phyloP scores from a whole-genome alignment of 768 basidiomycete genomes.

The Phanerodontia chrysosporium region DNA sequence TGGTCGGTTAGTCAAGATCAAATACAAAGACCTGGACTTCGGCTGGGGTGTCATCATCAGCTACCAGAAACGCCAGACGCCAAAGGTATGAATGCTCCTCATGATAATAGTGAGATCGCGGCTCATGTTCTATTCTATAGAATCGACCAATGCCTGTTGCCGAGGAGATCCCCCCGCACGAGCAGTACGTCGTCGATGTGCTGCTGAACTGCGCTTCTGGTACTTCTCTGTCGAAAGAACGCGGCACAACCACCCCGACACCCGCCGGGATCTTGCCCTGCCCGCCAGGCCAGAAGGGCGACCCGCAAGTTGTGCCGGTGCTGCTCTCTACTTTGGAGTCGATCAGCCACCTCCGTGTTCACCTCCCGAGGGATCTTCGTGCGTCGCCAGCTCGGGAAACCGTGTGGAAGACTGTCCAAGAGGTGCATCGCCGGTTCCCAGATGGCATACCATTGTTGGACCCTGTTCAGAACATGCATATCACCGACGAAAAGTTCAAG shows the following conservation, averaged over 20 bases:
- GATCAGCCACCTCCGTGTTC: constrained; percentile 82
- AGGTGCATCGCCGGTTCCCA: constrained; percentile 89
- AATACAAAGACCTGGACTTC: constrained; percentile 83
- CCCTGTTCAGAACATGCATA: constrained; percentile 91
- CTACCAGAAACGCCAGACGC: constrained; percentile 81
- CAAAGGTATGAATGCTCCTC: constrained; percentile 51
- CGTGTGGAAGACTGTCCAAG: constrained; percentile 84
- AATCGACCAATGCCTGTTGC: constrained; percentile 61
- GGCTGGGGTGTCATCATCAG: constrained; percentile 97
- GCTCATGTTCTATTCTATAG: constrained; percentile 29
- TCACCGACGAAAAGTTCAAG: constrained; percentile 91
- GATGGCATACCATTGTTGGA: constrained; percentile 85
- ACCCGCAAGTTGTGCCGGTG: constrained; percentile 84
- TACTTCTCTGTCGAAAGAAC: constrained; percentile 55
- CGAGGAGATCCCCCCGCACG: constrained; percentile 75
- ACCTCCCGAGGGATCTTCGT: constrained; percentile 87
- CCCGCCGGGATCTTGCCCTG: constrained; percentile 78
- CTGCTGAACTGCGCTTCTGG: constrained; percentile 76
- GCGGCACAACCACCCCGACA: constrained; percentile 47
- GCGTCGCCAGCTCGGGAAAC: constrained; percentile 72
- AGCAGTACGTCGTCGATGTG: constrained; percentile 92
- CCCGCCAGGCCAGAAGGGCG: constrained; percentile 63
- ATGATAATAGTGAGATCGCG: not conserved
- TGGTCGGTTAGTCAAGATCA: constrained; percentile 89
- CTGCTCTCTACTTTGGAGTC: constrained; percentile 82